Evolutionary conservation across 2,329 filamentous ascomycete genomes (phyloP).

Genomic region (Pseudogymnoascus sp.): DNA sequence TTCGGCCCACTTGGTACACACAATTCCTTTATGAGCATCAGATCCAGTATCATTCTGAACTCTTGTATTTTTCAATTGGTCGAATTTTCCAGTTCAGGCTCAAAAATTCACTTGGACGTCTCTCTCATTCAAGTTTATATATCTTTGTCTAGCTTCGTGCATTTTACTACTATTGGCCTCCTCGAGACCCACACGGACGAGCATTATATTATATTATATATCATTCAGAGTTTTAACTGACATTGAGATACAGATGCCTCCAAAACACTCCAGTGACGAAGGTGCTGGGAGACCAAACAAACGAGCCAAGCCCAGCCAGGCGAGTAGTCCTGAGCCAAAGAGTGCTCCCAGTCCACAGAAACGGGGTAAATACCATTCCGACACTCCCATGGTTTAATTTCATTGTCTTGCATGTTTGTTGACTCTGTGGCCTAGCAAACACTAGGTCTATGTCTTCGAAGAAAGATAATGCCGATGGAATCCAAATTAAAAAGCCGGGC

Average conservation of each 20-base stretch:
- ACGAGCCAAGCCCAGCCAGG: neutral
- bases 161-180: neutral
- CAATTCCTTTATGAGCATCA: neutral
- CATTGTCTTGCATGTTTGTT: neutral
- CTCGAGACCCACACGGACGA: neutral
- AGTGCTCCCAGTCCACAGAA: neutral
- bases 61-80: neutral
- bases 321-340: neutral
- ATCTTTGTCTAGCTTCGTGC: neutral
- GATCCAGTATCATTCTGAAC: neutral
- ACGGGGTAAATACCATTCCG: neutral
- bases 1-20: neutral
- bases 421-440: neutral
- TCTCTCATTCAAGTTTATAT: neutral
- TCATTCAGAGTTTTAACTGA: neutral
- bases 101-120: neutral
- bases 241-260: neutral
- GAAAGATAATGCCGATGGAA: neutral
- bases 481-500: neutral
- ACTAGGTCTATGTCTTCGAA: neutral
- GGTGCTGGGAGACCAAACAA: neutral
- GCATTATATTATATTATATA: neutral
- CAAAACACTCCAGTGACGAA: neutral
- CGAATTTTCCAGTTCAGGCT: neutral
- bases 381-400: neutral